These are phyloP conservation scores for Cryptococcus floricola DNA, from an alignment of 1,284 basidiomycete species.

Conservation along the genomic window DNA sequence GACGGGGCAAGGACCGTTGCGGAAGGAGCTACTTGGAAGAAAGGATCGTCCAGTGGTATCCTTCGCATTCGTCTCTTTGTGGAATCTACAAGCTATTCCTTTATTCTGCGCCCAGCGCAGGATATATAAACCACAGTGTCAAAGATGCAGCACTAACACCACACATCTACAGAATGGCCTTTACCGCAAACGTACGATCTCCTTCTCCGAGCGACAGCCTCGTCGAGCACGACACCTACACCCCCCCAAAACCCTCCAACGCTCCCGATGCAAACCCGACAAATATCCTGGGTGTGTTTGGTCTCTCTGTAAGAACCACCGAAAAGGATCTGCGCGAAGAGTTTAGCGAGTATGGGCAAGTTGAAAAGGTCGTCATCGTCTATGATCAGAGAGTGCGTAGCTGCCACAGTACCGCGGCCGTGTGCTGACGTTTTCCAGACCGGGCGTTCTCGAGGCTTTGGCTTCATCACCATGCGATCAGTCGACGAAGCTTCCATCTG, in stretches of 20 bases:
- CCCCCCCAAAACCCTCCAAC: background rate
- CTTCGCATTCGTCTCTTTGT: too few relatives aligned
- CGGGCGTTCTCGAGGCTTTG: constrained; percentile 93
- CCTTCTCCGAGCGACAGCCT: too few relatives aligned
- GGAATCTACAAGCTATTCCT: too few relatives aligned
- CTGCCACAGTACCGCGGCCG: background rate
- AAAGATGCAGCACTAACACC: too few relatives aligned
- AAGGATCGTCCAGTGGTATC: too few relatives aligned
- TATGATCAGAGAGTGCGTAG: constrained; percentile 87
- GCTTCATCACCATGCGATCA: constrained; percentile 89
- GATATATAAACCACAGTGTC: too few relatives aligned
- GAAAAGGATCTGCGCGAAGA: constrained; percentile 93
- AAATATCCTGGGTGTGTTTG: constrained; percentile 91
- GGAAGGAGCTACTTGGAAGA: too few relatives aligned
- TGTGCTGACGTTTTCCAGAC: constrained; percentile 55
- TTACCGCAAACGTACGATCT: too few relatives aligned
- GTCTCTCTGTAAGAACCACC: constrained; percentile 86
- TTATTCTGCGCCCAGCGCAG: too few relatives aligned
- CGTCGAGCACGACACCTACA: too few relatives aligned
- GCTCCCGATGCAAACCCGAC: constrained; percentile 63
- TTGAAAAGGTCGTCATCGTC: constrained; percentile 96
- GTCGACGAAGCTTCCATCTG: constrained; percentile 81
- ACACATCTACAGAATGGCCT: too few relatives aligned
- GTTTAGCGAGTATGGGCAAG: constrained; percentile 79
- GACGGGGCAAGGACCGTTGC: too few relatives aligned